These are phyloP conservation scores for Tephrocybe rancida DNA, from an alignment of 768 basidiomycete species.

Conservation along the genomic window DNA sequence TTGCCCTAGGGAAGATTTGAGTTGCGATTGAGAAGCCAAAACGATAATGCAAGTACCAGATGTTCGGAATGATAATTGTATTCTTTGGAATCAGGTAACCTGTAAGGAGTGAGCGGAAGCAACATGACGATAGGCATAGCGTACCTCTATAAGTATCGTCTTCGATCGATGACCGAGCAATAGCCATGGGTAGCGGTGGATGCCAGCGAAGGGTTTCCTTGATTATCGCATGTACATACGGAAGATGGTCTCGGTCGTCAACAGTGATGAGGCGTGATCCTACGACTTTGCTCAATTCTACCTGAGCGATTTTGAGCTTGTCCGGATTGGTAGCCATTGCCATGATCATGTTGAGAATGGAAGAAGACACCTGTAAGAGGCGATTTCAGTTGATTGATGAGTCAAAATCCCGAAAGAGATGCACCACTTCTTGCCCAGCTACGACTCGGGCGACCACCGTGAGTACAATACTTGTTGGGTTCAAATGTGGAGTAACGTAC, in stretches of 20 bases:
- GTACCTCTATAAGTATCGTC: background rate
- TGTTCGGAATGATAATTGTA: background rate
- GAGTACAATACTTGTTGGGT: too few species aligned
- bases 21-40: background rate
- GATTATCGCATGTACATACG: background rate
- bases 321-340: background rate
- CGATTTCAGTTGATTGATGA: too few species aligned
- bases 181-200: background rate
- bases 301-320: background rate
- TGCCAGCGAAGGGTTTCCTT: conserved; percentile 1
- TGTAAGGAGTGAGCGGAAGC: too few species aligned
- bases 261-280: background rate
- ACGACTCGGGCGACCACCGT: too few species aligned
- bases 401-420: too few species aligned
- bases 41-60: background rate
- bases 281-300: background rate
- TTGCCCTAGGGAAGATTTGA: too few species aligned
- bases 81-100: too few species aligned
- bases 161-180: background rate
- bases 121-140: too few species aligned
- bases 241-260: background rate
- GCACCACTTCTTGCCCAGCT: conserved; percentile 1
- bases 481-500: background rate
- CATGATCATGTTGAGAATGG: background rate
- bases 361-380: background rate